Evolutionary conservation across 805 yeast species (phyloP), one percentile per base, ranked within the genome.

Genomic region (Candida insectorum): DNA sequence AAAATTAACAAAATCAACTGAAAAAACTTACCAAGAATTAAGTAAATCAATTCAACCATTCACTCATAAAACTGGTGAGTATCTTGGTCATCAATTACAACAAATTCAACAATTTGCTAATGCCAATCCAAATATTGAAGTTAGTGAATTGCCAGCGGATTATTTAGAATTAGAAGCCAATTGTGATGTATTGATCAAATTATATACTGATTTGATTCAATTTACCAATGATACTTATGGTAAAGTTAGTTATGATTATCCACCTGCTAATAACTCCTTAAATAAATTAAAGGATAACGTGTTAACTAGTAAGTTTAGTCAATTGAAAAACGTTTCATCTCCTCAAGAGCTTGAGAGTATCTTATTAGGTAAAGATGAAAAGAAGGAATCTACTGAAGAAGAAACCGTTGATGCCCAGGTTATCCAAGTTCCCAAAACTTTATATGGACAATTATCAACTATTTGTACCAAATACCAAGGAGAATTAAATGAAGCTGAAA

Each of bases 221-320:
- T 57, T 55, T 48, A 60, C 64, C 42, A 52, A 56, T 40, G 68
- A 64, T 31, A 85, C 88, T 26, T 85, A 77, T 51, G 86, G 75
- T 49, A 76, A 81, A 41, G 83, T 81, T 46, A 75, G 84, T 30
- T 85, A 85, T 54, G 95, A 85, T 54, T 84, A 82, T 49, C 95
- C 95, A 16, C 91, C 93, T 34, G 71, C 68, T 5, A 65, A 62
- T 56, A 54, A 60, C 16, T 62, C 71, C 4, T 41, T 66, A 31
- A 48, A 47, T 48, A 81, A 81, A 54, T 58, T 84, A 42, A 71
- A 73, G 41, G 91, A 85, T 46, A 73, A 75, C 45, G 59, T 77
- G 4, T 54, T 80, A 29, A 66, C 70, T 26, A 74, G 62, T 48
- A 79, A 77, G 53, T 72, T 79, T 42, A 65, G 65, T 32, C 81